Base-by-base conservation (phyloP, 805 yeast genomes). In the Groenewaldozyma salmanticensis region DNA sequence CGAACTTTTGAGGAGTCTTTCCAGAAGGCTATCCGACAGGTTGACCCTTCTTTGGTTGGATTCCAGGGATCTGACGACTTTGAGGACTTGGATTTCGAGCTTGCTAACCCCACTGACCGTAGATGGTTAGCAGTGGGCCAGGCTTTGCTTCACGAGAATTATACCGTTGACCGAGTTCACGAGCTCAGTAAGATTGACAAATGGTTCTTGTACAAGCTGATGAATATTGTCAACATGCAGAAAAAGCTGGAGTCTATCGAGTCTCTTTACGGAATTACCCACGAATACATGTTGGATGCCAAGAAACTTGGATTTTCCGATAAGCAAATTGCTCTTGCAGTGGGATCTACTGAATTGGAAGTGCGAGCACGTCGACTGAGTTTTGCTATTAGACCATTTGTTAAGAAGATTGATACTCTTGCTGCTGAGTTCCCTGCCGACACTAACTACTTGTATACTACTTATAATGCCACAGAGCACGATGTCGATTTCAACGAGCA, bases 351-450 rank as follows among this genome's bases (percentile, higher is more conserved):
- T 42, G 98, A 92, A 69, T 66, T 78, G 46, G 84, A 81, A 47
- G 90, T 87, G 40, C 79, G 98, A 66, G 74, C 77, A 15, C 74
- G 75, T 56, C 80, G 98, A 69, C 81, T 85, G 60, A 68, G 76
- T 32, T 79, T 72, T 53, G 88, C 85, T 42, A 81, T 90, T 54
- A 67, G 76, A 44, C 97, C 97, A 55, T 87, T 86, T 58, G 98
- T 90, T 53, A 92, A 90, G 75, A 85, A 87, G 67, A 90, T 90
- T 57, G 97, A 90, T 60, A 90, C 98, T 31, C 72, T 90, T 50
- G 98, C 98, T 48, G 97, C 98, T 43, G 98, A 90, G 65, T 90
- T 90, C 79, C 98, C 98, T 37, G 98, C 98, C 39, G 74, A 80
- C 55, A 90, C 98, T 42, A 90, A 90, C 71, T 90, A 90, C 65